Base-by-base conservation (phyloP, 2,329 filamentous ascomycete genomes). In the Neonectria magnoliae region DNA sequence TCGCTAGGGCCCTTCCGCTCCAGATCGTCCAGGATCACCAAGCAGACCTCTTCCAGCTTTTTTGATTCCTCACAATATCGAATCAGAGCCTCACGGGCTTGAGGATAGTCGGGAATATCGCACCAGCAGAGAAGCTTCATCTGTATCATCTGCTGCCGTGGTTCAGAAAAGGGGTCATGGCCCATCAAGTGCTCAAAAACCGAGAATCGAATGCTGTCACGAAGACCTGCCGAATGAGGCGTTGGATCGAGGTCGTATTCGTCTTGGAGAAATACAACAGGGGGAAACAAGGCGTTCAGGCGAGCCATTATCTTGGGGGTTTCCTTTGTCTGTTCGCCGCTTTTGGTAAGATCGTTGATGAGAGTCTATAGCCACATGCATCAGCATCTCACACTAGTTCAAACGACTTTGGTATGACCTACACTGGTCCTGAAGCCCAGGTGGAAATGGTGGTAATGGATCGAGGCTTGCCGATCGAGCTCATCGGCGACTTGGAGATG, bases 251-350 rank as follows among this genome's bases (percentile, higher is more conserved):
- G 9, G 31, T 75, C 73, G 3, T 75, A 65, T 2, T 62, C 57
- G 16, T 68, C 55, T 36, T 68, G 61, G 18, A 74, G 63, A 11
- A 75, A 62, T 9, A 70, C 56, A 10, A 67, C 58, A 1, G 77
- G 61, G 1, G 79, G 77, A 36, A 81, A 78, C 20, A 81, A 66
- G 6, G 79, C 73, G 53, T 81, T 81, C 25, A 80, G 66, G 7
- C 72, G 69, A 22, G 77, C 78, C 77, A 80, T 76, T 36, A 78
- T 70, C 14, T 69, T 64, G 6, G 68, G 58, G 3, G 53, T 44
- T 14, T 71, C 61, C 27, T 69, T 68, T 54, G 56, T 58, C 18
- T 41, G 16, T 2, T 64, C 41, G 20, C 45, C 33, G 20, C 62
- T 60, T 18, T 61, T 61, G 10, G 57, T 65, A 33, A 77, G 57